These are phyloP conservation scores for Miscanthus lutarioriparius DNA, from an alignment of 176 grass and related monocot genomes.

Conservation along the genomic window DNA sequence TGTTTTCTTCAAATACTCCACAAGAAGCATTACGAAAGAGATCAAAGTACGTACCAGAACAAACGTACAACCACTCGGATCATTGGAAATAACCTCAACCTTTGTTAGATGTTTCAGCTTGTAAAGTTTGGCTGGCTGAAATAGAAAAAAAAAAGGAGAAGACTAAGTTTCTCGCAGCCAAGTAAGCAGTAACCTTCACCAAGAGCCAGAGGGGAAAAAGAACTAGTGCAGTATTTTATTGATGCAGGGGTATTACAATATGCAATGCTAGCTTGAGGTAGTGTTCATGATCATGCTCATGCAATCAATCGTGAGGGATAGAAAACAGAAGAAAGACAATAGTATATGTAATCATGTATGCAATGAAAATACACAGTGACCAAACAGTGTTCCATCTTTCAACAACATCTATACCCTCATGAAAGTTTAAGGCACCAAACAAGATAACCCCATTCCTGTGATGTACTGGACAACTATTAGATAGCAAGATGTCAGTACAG, in stretches of 20 bases:
- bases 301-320: not conserved
- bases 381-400: constrained; percentile 2
- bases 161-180: constrained; percentile 23
- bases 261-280: not conserved
- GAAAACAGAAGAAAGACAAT: constrained; percentile 39
- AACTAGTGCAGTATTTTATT: not conserved
- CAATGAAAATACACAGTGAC: constrained; percentile 25
- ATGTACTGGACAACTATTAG: constrained; percentile 14
- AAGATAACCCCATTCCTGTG: not conserved
- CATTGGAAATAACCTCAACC: constrained; percentile 95
- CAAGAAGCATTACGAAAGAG: constrained; percentile 34
- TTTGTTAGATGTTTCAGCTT: constrained; percentile 98
- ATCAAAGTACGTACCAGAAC: constrained; percentile 73
- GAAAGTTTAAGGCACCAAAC: constrained; percentile 26
- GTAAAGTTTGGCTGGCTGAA: constrained; percentile 91
- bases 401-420: constrained; percentile 12
- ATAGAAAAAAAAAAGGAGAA: not conserved
- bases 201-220: not conserved
- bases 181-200: constrained; percentile 2
- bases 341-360: constrained; percentile 2
- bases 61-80: constrained; percentile 97
- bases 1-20: constrained; percentile 22
- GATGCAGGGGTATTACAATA: not conserved
- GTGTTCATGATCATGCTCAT: too few species aligned
- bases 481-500: constrained; percentile 14